These are phyloP conservation scores for Entomortierella parvispora DNA, from an alignment of 192 early-diverging fungal species.

Conservation along the genomic window DNA sequence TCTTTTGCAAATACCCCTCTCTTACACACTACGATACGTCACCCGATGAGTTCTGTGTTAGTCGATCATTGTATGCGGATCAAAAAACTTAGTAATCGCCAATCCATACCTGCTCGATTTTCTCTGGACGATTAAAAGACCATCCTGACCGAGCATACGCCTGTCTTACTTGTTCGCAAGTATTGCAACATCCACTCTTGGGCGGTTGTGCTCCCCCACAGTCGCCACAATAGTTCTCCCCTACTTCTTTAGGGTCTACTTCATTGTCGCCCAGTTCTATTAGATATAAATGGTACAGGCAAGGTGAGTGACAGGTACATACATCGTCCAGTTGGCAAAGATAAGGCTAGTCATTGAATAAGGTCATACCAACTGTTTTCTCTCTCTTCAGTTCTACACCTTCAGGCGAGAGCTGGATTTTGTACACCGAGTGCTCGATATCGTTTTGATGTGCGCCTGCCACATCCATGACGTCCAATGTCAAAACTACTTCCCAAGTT, in stretches of 20 bases:
- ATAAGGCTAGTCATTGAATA: neutral
- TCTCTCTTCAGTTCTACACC: conserved; percentile 73
- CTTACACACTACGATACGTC: conserved; percentile 72
- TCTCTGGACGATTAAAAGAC: conserved; percentile 79
- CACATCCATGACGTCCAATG: conserved; percentile 95
- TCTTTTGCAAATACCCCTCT: conserved; percentile 82
- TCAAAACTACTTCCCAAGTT: conserved; percentile 67
- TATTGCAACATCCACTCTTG: conserved; percentile 89
- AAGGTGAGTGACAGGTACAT: neutral
- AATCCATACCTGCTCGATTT: conserved; percentile 75
- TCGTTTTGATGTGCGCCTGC: conserved; percentile 90
- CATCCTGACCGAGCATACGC: conserved; percentile 87
- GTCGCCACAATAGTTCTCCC: conserved; percentile 79
- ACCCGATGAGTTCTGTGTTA: neutral
- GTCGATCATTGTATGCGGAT: neutral
- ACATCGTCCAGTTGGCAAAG: neutral
- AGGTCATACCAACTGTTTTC: conserved; percentile 63
- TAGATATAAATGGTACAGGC: conserved; percentile 4
- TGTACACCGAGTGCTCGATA: conserved; percentile 82
- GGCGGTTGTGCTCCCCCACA: conserved; percentile 87
- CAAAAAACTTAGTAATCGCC: neutral
- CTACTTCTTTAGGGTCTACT: conserved; percentile 35
- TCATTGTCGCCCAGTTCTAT: conserved; percentile 62
- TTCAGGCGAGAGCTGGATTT: conserved; percentile 73
- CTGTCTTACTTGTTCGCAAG: conserved; percentile 89